Evolutionary conservation across 1,139 yeast genomes (phyloP).

Genomic region (Suhomyces guaymorum): DNA sequence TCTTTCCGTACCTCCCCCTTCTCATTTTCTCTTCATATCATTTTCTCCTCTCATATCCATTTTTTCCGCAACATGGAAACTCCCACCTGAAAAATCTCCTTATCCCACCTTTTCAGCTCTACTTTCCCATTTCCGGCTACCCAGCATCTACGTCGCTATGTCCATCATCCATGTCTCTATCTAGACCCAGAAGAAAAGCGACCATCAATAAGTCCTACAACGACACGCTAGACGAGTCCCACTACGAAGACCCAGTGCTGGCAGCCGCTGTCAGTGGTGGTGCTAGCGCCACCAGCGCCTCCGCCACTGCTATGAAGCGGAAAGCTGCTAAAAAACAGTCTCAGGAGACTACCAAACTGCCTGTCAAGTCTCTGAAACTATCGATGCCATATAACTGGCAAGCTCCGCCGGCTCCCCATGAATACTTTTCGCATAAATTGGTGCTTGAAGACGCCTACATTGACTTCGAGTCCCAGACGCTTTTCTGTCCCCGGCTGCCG

Average conservation of each 20-base stretch:
- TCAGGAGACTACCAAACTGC: constrained; percentile 2
- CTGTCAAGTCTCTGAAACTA: constrained; percentile 6
- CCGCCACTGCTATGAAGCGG: too few species aligned
- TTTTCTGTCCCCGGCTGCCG: constrained; percentile 38
- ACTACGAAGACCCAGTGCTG: constrained; percentile 26
- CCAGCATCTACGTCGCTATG: constrained; percentile 4
- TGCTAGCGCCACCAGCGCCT: too few species aligned
- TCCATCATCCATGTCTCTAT: constrained; percentile 21
- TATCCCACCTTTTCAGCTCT: not conserved
- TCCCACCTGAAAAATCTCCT: constrained; percentile 1
- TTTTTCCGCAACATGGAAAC: too few species aligned
- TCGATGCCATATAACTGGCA: constrained; percentile 45
- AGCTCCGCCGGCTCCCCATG: constrained; percentile 30
- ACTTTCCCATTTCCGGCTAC: not conserved
- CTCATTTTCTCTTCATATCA: too few species aligned
- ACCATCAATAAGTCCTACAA: constrained; percentile 45
- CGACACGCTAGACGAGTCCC: constrained; percentile 39
- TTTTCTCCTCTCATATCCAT: too few species aligned
- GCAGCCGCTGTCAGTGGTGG: too few species aligned
- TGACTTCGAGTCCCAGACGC: constrained; percentile 31
- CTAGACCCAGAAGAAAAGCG: constrained; percentile 48
- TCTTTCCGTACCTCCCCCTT: too few species aligned
- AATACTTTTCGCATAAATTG: constrained; percentile 40
- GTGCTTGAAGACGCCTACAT: constrained; percentile 39
- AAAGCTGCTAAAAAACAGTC: too few species aligned